These are phyloP conservation scores for Mitragyna speciosa DNA, from an alignment of 257 asterid species.

Conservation along the genomic window DNA sequence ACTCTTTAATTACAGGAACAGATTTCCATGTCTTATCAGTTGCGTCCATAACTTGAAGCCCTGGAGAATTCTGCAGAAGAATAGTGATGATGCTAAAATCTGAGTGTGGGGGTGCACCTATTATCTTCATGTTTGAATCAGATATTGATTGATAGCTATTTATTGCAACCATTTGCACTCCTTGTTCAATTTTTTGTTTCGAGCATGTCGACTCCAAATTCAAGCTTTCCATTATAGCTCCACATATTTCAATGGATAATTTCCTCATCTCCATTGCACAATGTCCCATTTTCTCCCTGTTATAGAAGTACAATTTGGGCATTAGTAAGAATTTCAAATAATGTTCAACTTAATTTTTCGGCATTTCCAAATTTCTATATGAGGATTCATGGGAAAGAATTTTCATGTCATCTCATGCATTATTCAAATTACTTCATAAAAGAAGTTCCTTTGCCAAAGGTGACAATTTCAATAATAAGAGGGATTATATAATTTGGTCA, in stretches of 20 bases:
- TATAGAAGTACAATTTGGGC: neutral
- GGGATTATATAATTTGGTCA: too few relatives aligned
- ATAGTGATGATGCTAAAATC: conserved; percentile 41
- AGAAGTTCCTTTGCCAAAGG: too few relatives aligned
- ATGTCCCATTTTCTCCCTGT: conserved; percentile 17
- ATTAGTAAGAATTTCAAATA: too few relatives aligned
- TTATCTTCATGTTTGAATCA: neutral
- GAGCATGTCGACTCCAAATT: conserved; percentile 6
- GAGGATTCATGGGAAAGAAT: too few relatives aligned
- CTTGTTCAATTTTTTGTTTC: conserved; percentile 5
- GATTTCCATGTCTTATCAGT: neutral
- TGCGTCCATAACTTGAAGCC: conserved; percentile 30
- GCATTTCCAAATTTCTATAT: too few relatives aligned
- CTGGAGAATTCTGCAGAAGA: conserved; percentile 35
- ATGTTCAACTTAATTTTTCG: neutral
- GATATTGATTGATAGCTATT: conserved; percentile 6
- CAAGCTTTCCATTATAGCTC: conserved; percentile 12
- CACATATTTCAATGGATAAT: neutral
- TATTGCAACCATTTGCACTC: neutral
- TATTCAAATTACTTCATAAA: too few relatives aligned
- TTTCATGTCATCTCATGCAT: too few relatives aligned
- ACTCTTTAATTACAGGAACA: neutral
- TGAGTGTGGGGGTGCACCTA: conserved; percentile 28
- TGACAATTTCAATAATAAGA: too few relatives aligned
- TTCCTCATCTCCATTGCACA: conserved; percentile 10